Evolutionary conservation across 495 filamentous ascomycete genomes (phyloP).

Genomic region (Trichoderma virens): DNA sequence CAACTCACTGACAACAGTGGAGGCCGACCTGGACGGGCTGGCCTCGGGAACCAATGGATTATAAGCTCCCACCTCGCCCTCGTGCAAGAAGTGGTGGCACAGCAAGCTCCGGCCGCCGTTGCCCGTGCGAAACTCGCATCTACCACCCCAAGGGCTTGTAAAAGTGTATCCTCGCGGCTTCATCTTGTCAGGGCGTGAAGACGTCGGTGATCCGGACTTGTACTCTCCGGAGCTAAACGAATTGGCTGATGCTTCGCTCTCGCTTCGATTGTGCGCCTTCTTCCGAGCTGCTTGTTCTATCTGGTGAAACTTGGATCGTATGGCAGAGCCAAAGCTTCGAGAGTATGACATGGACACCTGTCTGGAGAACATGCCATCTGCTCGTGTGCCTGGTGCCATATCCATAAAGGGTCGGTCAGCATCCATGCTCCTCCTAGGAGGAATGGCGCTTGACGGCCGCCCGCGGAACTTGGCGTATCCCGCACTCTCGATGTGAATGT

Average conservation of each 20-base stretch:
- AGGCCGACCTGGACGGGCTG: conserved; percentile 13
- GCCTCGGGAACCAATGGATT: conserved; percentile 26
- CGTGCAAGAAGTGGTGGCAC: conserved; percentile 62
- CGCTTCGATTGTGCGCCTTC: conserved; percentile 22
- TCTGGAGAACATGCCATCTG: conserved; percentile 28
- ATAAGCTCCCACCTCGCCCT: conserved; percentile 23
- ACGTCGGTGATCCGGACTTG: conserved; percentile 20
- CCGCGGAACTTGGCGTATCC: conserved; percentile 43
- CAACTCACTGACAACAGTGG: conserved; percentile 67
- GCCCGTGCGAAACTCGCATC: conserved; percentile 74
- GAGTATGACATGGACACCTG: conserved; percentile 45
- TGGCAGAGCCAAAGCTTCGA: conserved; percentile 30
- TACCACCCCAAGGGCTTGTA: conserved; percentile 75
- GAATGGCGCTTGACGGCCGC: conserved; percentile 24
- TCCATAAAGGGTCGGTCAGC: not conserved
- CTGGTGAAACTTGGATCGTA: conserved; percentile 32
- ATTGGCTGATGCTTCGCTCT: conserved; percentile 29
- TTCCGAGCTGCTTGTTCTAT: not conserved
- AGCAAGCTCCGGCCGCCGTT: conserved; percentile 64
- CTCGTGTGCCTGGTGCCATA: conserved; percentile 11
- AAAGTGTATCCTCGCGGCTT: conserved; percentile 55
- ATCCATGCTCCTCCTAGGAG: not conserved
- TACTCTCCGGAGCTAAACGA: conserved; percentile 25
- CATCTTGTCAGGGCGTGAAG: conserved; percentile 32
- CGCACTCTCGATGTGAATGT: conserved; percentile 37